Base-by-base conservation (phyloP, 73 alveolate species). In the Durusdinium trenchii region DNA sequence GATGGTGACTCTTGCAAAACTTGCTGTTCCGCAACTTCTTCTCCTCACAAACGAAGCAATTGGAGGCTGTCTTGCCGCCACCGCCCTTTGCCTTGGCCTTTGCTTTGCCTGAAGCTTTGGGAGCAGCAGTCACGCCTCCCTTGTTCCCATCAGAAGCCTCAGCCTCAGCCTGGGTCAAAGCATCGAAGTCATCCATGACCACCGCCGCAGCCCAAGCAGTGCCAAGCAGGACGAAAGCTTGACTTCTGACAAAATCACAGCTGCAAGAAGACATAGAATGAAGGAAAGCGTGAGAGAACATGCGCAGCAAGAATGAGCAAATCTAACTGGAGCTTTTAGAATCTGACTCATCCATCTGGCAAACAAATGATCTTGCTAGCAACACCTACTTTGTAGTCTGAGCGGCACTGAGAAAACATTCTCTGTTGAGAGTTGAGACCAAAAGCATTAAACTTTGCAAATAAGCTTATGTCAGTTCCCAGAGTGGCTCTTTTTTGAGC, bases 121-220 rank as follows among this genome's bases (percentile, higher is more conserved):
- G n/a, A n/a, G n/a, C n/a, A n/a, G n/a, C 54, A 28, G 89, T 7
- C 9, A 28, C n/a, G 47, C 35, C 57, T 12, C 18, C 46, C 51
- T 50, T 5, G 43, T 84, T 54, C 32, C 23, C 94, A 3, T 47
- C 78, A 30, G 76, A 54, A 75, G 28, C 52, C 43, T 3, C 94
- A 14, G 14, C 79, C 40, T 7, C 48, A 6, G 36, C 52, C 92
- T 81, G 40, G n/a, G n/a, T 67, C 42, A 81, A 35, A 47, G 92
- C 92, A 2, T 81, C 92, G 43, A 81, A 48, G 47, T 81, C 92
- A 6, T 81, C 92, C 92, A 81, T 81, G 47, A 60, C n/a, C n/a
- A 2, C 1, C 1, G 73, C 18, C 1, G 30, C 73, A 2, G 73
- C 4, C 0, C n/a, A 60, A n/a, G n/a, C n/a, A n/a, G n/a, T n/a